These are phyloP conservation scores for Chenopodium album DNA, from an alignment of 148 eudicot species.

Conservation along the genomic window DNA sequence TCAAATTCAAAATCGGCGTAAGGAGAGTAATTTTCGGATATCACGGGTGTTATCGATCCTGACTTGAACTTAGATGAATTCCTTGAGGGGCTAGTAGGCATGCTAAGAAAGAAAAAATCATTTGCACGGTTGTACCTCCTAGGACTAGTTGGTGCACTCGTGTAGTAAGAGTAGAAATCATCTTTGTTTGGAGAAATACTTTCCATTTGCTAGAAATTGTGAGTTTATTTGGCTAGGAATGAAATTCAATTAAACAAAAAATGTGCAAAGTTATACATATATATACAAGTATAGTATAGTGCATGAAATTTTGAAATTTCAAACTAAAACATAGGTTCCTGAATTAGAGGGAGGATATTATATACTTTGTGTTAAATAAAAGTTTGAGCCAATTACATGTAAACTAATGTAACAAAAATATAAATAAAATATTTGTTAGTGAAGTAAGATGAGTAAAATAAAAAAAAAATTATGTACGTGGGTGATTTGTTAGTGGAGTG, in stretches of 20 bases:
- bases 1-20: conserved; percentile 51
- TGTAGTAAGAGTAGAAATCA: conserved; percentile 38
- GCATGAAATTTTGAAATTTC: not conserved
- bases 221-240: not conserved
- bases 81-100: conserved; percentile 44
- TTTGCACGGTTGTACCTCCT: conserved; percentile 20
- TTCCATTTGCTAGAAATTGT: conserved; percentile 16
- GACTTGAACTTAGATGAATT: conserved; percentile 19
- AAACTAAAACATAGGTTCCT: conserved; percentile 15
- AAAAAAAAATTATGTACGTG: not conserved
- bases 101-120: conserved; percentile 35
- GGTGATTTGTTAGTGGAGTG: conserved; percentile 13
- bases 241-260: not conserved
- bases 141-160: conserved; percentile 47
- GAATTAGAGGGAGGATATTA: conserved; percentile 19
- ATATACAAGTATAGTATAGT: not conserved
- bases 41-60: conserved; percentile 18
- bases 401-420: not conserved
- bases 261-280: not conserved
- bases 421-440: no score
- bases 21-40: not conserved
- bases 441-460: no score
- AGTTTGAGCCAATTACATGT: conserved; percentile 1
- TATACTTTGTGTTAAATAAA: not conserved
- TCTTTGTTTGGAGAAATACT: conserved; percentile 19